These are phyloP conservation scores for Linum lewisii DNA, from an alignment of 345 rosid genomes.

Conservation along the genomic window DNA sequence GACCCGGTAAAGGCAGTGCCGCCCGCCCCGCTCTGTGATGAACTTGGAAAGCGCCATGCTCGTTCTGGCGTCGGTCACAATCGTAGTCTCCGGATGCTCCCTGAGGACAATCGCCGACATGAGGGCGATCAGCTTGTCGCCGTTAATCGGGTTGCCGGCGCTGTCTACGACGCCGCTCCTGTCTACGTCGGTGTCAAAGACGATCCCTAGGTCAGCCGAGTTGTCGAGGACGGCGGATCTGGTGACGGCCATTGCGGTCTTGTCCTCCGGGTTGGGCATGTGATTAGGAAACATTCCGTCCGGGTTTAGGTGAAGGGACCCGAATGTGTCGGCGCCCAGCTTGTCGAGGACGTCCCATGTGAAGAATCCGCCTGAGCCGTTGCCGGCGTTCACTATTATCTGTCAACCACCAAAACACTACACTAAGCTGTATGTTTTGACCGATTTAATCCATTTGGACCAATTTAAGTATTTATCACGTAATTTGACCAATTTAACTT, in stretches of 20 bases:
- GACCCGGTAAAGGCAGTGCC: conserved; percentile 78
- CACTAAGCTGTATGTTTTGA: neutral
- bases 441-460: too few relatives aligned
- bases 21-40: conserved; percentile 66
- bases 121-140: conserved; percentile 82
- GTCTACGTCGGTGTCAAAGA: conserved; percentile 91
- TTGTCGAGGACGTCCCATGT: conserved; percentile 80
- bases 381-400: conserved; percentile 87
- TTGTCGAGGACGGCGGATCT: conserved; percentile 58
- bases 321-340: conserved; percentile 85
- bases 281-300: conserved; percentile 95
- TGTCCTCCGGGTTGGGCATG: conserved; percentile 87
- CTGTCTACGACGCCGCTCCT: conserved; percentile 83
- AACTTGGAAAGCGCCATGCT: conserved; percentile 66
- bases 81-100: conserved; percentile 73
- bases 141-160: conserved; percentile 72
- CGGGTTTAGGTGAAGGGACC: conserved; percentile 72
- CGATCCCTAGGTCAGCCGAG: conserved; percentile 85
- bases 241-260: conserved; percentile 79
- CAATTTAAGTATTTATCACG: too few relatives aligned
- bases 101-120: conserved; percentile 73
- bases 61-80: conserved; percentile 89
- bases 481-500: too few relatives aligned
- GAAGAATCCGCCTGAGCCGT: conserved; percentile 94
- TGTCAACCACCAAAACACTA: conserved; percentile 6